Conservation (phyloP, 2,329 filamentous ascomycete genomes). For the Mycosphaerella sp. region DNA sequence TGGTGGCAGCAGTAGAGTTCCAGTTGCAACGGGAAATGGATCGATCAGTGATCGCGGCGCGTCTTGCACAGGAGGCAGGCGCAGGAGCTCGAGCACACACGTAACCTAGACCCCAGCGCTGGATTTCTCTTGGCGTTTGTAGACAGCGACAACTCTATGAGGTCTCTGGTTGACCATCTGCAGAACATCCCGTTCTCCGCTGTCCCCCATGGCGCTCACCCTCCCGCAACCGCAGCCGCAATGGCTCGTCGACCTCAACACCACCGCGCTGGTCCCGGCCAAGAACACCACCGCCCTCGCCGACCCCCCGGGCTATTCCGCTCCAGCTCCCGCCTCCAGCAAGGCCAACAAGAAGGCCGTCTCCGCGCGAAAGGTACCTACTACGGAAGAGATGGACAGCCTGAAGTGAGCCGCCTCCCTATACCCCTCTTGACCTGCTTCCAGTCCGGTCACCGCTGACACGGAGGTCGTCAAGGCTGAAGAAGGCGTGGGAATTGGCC, state of each 20-base stretch:
- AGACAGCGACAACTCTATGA: slow-evolving; percentile 1
- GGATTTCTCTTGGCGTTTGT: too few relatives aligned
- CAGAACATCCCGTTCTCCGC: too few relatives aligned
- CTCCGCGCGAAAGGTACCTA: slow-evolving; percentile 57
- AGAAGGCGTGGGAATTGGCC: slow-evolving; percentile 98
- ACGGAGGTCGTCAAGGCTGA: slow-evolving; percentile 45
- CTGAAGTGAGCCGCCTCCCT: slow-evolving; percentile 52
- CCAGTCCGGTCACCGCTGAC: too few relatives aligned
- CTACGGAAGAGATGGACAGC: slow-evolving; percentile 81
- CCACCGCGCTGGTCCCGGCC: slow-evolving; percentile 58
- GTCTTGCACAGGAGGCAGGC: too few relatives aligned
- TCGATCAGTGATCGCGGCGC: too few relatives aligned
- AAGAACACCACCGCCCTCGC: slow-evolving; percentile 60
- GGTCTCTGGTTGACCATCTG: too few relatives aligned
- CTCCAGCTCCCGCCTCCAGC: slow-evolving; percentile 29
- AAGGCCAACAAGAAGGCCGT: slow-evolving; percentile 21
- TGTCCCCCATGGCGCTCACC: slow-evolving; percentile 23
- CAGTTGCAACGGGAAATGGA: too few relatives aligned
- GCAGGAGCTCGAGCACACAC: too few relatives aligned
- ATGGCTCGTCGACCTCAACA: slow-evolving; percentile 79
- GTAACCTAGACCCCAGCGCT: too few relatives aligned
- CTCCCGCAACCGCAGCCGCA: slow-evolving; percentile 51
- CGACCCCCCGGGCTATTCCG: slow-evolving; percentile 80
- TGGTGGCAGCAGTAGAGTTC: neutral
- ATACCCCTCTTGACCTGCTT: too few relatives aligned